Evolutionary conservation across 1,139 yeast species (phyloP), one percentile per base, ranked within the genome.

Genomic region (Yamadazyma spencermartinsiae): DNA sequence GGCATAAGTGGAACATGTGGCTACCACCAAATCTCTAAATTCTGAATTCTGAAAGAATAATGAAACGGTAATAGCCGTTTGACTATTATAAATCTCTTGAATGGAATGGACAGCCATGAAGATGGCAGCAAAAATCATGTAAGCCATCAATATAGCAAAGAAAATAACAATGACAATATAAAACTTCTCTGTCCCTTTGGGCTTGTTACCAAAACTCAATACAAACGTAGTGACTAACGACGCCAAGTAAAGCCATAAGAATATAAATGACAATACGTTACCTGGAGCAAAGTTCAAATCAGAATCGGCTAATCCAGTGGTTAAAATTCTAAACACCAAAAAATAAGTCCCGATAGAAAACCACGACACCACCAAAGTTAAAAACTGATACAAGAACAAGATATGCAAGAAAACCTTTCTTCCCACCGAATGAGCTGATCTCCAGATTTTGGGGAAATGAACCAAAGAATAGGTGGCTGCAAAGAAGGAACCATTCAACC

Each of bases 211-310:
- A 62, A 92, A 83, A 35, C 96, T 82, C 46, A 92, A 67, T 38
- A 92, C 90, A 61, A 92, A 92, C 13, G 96, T 88, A 2, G 96
- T 85, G 12, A 88, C 85, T n/a, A 92, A 63, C 11, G 95, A 87
- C 2, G 92, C 87, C 40, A 88, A 73, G 55, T 92, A 92, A 26
- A 92, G 65, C 97, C 98, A 92, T 13, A 90, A 63, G 56, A 92
- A 85, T 1, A 90, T 74, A 7, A 86, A 92, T 3, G 95, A 82
- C 24, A 92, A 68, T 4, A 85, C 72, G 41, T 80, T 80, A 23
- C 97, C 95, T 0, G 89, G 92, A 1, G 80, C 77, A 55, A 72
- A 72, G 35, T 57, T 45, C 44, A 72, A 60, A 23, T 50, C 66
- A 1, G 76, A 42, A 40, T 76, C 78, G 13, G 83, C 80, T 35